Conservation (phyloP, 2,329 filamentous ascomycete genomes). For the Colletotrichum filicis region DNA sequence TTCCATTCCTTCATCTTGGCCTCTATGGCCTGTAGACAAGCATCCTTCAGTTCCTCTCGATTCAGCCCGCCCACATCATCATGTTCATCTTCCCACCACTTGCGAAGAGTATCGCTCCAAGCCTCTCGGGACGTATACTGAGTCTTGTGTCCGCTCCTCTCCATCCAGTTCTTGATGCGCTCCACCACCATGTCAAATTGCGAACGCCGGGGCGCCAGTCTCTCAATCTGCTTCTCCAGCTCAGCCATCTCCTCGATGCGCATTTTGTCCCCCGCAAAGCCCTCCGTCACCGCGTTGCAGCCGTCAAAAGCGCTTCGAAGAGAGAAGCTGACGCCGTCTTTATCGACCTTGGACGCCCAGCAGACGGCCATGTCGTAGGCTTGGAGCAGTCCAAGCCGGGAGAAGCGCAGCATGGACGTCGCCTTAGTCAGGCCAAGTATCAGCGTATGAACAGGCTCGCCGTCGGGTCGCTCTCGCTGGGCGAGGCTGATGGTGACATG, state of each 20-base stretch:
- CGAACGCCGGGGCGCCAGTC: neutral
- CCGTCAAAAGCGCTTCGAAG: neutral
- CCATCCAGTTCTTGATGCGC: neutral
- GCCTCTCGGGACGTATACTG: neutral
- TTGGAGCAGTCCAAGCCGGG: constrained; percentile 2
- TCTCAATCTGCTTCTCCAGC: neutral
- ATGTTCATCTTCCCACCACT: neutral
- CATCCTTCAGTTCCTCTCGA: neutral
- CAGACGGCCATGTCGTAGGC: constrained; percentile 8
- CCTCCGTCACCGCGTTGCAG: neutral
- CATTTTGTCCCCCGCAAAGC: neutral
- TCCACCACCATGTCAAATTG: neutral
- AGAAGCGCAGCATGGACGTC: neutral
- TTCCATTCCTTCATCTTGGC: neutral
- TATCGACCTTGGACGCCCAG: constrained; percentile 1
- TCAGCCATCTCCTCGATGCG: neutral
- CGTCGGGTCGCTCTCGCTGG: neutral
- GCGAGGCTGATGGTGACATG: neutral
- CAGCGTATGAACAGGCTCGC: neutral
- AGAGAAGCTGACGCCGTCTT: neutral
- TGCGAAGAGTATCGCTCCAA: neutral
- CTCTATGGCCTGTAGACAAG: neutral
- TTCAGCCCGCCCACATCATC: neutral
- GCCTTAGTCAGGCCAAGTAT: neutral
- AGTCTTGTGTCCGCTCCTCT: neutral